Evolutionary conservation across 2,329 filamentous ascomycete genomes (phyloP).

Genomic region (Thelonectria olida): DNA sequence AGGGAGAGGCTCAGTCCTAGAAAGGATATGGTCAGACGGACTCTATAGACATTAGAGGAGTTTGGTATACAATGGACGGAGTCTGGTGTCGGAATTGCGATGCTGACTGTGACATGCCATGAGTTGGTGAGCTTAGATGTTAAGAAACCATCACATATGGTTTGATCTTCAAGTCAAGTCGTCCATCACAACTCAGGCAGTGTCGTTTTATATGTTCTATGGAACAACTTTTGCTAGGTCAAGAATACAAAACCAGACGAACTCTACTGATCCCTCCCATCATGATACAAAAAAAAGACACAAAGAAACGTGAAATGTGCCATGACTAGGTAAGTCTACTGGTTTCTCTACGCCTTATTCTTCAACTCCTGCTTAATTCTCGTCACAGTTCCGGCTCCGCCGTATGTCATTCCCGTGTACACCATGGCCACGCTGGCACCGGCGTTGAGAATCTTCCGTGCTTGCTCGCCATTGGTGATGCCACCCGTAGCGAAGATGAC

Average conservation of each 20-base stretch:
- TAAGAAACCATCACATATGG: neutral
- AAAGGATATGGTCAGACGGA: too few relatives aligned
- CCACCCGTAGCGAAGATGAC: slow-evolving; percentile 94
- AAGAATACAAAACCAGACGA: neutral
- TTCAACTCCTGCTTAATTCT: slow-evolving; percentile 72
- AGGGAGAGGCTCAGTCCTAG: too few relatives aligned
- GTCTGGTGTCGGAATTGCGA: too few relatives aligned
- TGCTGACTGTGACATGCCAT: too few relatives aligned
- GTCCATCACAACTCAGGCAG: neutral
- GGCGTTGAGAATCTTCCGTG: slow-evolving; percentile 81
- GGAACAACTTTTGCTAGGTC: slow-evolving; percentile 2
- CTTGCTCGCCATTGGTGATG: slow-evolving; percentile 88
- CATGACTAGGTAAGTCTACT: slow-evolving; percentile 5
- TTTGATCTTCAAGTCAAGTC: neutral
- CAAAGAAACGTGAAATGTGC: slow-evolving; percentile 17
- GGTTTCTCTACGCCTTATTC: slow-evolving; percentile 45
- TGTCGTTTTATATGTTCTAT: neutral
- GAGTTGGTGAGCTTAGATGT: too few relatives aligned
- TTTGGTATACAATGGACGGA: too few relatives aligned
- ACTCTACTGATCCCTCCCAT: neutral
- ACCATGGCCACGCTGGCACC: slow-evolving; percentile 92
- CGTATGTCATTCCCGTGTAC: slow-evolving; percentile 80
- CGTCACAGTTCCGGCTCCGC: slow-evolving; percentile 71
- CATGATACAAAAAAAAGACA: slow-evolving; percentile 11
- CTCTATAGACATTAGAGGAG: too few relatives aligned